phyloP scores from a whole-genome alignment of 2,329 filamentous ascomycete genomes.

The Ceratocystis destructans region DNA sequence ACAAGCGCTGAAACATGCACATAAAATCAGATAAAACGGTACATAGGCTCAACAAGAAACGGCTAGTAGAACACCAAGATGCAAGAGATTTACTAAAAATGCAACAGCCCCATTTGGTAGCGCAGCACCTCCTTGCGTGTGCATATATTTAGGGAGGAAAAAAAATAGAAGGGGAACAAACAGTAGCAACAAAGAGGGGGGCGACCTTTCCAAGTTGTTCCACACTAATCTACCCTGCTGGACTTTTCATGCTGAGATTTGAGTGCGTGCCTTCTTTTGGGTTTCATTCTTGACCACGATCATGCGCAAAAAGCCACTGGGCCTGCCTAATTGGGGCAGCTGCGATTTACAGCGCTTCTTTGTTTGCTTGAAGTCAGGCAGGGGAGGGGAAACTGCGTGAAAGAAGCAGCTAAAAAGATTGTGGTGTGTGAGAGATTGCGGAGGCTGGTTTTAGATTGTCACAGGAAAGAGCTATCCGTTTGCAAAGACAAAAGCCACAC shows the following conservation, averaged over 20 bases:
- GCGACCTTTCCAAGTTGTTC: neutral
- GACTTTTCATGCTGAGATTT: neutral
- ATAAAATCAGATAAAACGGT: neutral
- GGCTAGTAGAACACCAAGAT: neutral
- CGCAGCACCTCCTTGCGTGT: constrained; percentile 9
- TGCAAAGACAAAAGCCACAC: neutral
- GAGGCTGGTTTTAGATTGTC: constrained; percentile 2
- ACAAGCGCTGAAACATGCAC: neutral
- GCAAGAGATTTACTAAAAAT: neutral
- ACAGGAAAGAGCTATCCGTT: constrained; percentile 6
- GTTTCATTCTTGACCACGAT: neutral
- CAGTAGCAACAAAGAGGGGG: neutral
- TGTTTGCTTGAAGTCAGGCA: neutral
- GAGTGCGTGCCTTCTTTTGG: neutral
- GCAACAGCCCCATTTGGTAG: constrained; percentile 1
- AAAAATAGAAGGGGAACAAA: neutral
- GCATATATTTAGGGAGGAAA: constrained; percentile 11
- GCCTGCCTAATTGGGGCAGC: neutral
- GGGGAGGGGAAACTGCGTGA: neutral
- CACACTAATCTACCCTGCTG: neutral
- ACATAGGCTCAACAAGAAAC: neutral
- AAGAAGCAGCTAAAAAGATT: neutral
- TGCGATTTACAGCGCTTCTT: neutral
- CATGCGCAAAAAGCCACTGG: neutral
- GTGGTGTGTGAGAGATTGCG: neutral